A percentile compares a stretch with the other conserved stretches of the same genome.
Evolutionary conservation across 768 basidiomycete species (phyloP).

Genomic region (Leccinellum rugosiceps): DNA sequence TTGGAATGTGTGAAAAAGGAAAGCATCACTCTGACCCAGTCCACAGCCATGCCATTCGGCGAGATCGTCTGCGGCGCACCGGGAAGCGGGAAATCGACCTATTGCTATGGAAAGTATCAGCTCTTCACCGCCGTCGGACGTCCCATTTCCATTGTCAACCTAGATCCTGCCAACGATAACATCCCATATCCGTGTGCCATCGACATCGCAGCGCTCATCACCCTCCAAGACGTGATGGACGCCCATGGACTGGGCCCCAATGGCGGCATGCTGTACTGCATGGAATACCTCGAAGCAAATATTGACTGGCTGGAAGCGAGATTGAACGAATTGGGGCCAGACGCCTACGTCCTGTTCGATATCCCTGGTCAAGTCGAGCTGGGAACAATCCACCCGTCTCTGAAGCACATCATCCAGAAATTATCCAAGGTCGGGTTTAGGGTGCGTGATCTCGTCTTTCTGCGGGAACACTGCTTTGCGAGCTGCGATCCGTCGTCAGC

Average conservation of each 20-base stretch:
- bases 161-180: slow-evolving; percentile 90
- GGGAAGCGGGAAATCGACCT: slow-evolving; percentile 85
- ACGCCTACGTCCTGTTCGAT: slow-evolving; percentile 91
- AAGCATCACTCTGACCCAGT: background rate
- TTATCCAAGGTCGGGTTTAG: slow-evolving; percentile 76
- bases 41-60: slow-evolving; percentile 70
- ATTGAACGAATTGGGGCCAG: slow-evolving; percentile 60
- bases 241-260: slow-evolving; percentile 88
- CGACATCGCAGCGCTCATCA: slow-evolving; percentile 82
- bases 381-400: slow-evolving; percentile 90
- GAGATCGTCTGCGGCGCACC: slow-evolving; percentile 86
- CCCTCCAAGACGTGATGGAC: slow-evolving; percentile 82
- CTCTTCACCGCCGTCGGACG: slow-evolving; percentile 84
- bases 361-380: slow-evolving; percentile 97
- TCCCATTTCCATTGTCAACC: slow-evolving; percentile 87
- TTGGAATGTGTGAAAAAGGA: background rate
- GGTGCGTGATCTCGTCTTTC: slow-evolving; percentile 51
- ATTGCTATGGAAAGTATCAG: slow-evolving; percentile 84
- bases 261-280: slow-evolving; percentile 93
- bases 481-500: slow-evolving; percentile 39
- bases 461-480: background rate
- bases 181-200: slow-evolving; percentile 91
- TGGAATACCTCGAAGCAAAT: slow-evolving; percentile 96
- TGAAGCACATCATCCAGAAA: slow-evolving; percentile 73
- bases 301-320: slow-evolving; percentile 81